Percentiles rank a stretch among this genome's conserved stretches.
Conservation (phyloP, 768 basidiomycete genomes). For the Zangia roseola region DNA sequence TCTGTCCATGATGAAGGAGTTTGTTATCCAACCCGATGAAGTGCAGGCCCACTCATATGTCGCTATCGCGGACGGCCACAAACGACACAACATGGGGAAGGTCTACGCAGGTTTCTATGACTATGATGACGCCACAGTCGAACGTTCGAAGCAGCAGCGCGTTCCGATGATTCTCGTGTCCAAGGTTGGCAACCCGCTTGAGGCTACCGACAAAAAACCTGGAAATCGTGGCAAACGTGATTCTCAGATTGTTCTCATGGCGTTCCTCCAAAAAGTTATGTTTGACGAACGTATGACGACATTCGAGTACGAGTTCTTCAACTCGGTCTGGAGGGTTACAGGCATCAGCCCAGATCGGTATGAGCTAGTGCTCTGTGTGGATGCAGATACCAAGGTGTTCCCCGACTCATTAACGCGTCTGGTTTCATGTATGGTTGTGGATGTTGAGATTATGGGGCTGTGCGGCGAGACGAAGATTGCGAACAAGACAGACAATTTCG, state of each 20-base stretch:
- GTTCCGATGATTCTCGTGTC: conserved; percentile 96
- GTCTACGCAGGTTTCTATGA: conserved; percentile 97
- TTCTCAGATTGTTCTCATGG: conserved; percentile 96
- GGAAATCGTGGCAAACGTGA: conserved; percentile 99
- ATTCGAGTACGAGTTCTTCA: conserved; percentile 99
- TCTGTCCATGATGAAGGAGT: conserved; percentile 95
- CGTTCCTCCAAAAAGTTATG: conserved; percentile 98
- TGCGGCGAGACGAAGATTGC: conserved; percentile 99
- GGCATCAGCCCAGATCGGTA: conserved; percentile 96
- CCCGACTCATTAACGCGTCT: conserved; percentile 96
- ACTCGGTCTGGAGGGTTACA: conserved; percentile 92
- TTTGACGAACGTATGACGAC: conserved; percentile 99
- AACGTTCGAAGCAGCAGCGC: conserved; percentile 91
- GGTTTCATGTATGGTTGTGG: conserved; percentile 95
- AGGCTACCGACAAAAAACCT: conserved; percentile 86
- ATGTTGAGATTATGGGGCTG: conserved; percentile 97
- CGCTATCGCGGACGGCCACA: conserved; percentile 99
- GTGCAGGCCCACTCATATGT: conserved; percentile 96
- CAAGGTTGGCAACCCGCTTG: conserved; percentile 91
- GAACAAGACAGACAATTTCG: conserved; percentile 97
- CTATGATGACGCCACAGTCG: conserved; percentile 88
- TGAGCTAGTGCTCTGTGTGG: conserved; percentile 93
- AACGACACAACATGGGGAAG: conserved; percentile 98
- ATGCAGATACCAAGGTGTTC: conserved; percentile 98
- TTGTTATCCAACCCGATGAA: conserved; percentile 74